phyloP scores from a whole-genome alignment of 371 early-diverging fungal genomes.

The Mucor racemosus region DNA sequence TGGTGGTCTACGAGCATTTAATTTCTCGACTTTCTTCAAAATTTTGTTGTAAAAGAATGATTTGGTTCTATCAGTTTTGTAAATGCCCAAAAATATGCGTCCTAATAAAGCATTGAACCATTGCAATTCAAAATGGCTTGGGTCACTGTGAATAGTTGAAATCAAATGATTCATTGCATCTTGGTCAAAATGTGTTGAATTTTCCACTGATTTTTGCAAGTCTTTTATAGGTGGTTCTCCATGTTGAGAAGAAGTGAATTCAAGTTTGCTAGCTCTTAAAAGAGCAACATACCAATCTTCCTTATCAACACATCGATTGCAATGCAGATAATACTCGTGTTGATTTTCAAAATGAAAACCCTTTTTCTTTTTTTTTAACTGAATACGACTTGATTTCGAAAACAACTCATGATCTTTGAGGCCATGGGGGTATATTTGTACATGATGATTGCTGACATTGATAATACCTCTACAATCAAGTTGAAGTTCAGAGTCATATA shows the following conservation, averaged over 20 bases:
- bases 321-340: slow-evolving; percentile 55
- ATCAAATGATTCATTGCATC: slow-evolving; percentile 60
- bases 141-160: slow-evolving; percentile 58
- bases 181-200: slow-evolving; percentile 57
- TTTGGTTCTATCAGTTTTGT: slow-evolving; percentile 66
- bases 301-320: slow-evolving; percentile 72
- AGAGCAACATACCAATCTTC: slow-evolving; percentile 88
- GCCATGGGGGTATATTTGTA: slow-evolving; percentile 67
- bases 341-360: background rate
- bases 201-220: slow-evolving; percentile 19
- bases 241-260: slow-evolving; percentile 22
- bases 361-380: slow-evolving; percentile 35
- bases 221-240: slow-evolving; percentile 27
- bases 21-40: slow-evolving; percentile 62
- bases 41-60: slow-evolving; percentile 69
- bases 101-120: slow-evolving; percentile 93
- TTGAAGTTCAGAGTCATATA: slow-evolving; percentile 85
- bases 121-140: slow-evolving; percentile 60
- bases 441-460: slow-evolving; percentile 66
- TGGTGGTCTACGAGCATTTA: slow-evolving; percentile 70
- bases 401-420: slow-evolving; percentile 67
- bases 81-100: slow-evolving; percentile 75
- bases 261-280: slow-evolving; percentile 44
- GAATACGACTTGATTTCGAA: slow-evolving; percentile 58
- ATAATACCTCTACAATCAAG: slow-evolving; percentile 81